Conservation (phyloP, 768 basidiomycete genomes). For the Phlegmacium glaucopus region DNA sequence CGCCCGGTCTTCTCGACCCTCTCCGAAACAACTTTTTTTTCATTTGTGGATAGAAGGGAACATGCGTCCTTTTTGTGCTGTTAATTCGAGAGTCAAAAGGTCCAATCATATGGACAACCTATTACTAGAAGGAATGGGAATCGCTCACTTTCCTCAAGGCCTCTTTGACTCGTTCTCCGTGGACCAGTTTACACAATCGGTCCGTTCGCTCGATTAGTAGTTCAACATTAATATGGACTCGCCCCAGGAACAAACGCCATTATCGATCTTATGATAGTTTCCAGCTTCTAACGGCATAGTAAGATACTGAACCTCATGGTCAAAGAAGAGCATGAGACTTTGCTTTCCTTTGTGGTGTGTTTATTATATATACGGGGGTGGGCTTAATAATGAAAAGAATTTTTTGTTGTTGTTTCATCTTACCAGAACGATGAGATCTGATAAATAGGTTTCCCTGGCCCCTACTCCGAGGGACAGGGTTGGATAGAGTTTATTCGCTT, state of each 20-base stretch:
- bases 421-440: conserved; percentile 5
- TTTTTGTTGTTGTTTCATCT: conserved; percentile 2
- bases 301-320: conserved; percentile 2
- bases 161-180: neutral
- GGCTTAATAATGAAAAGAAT: neutral
- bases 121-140: neutral
- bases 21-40: conserved; percentile 15
- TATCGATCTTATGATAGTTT: conserved; percentile 3
- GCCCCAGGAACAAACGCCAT: neutral
- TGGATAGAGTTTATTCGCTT: conserved; percentile 5
- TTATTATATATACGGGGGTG: too few relatives aligned
- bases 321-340: conserved; percentile 1
- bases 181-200: neutral
- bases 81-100: neutral
- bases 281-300: conserved; percentile 3
- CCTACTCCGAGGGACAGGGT: conserved; percentile 17
- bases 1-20: conserved; percentile 16
- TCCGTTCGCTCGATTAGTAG: neutral
- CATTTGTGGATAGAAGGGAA: conserved; percentile 4
- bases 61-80: conserved; percentile 6
- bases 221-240: neutral
- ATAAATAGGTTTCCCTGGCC: neutral
- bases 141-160: conserved; percentile 1
- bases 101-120: conserved; percentile 2
- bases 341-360: neutral